phyloP scores from a whole-genome alignment of 257 asterid genomes.

The Henckelia pumila region DNA sequence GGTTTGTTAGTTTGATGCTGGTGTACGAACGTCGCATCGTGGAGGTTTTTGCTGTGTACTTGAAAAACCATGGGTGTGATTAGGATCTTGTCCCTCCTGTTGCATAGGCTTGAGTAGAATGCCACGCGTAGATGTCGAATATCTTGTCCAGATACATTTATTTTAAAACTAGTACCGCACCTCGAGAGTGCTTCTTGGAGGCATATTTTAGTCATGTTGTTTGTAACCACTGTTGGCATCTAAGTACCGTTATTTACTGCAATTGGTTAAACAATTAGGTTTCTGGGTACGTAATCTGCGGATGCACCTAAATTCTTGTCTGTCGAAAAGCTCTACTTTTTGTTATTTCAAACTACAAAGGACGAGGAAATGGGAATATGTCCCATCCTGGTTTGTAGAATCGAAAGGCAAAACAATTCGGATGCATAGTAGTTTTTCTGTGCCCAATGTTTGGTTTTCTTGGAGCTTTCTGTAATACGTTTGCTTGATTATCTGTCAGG shows the following conservation, averaged over 20 bases:
- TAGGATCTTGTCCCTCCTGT: background rate
- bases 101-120: background rate
- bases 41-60: background rate
- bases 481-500: conserved; percentile 36
- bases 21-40: no score
- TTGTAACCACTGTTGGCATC: background rate
- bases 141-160: background rate
- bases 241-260: background rate
- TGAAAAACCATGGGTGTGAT: background rate
- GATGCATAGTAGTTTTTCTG: background rate
- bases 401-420: background rate
- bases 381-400: background rate
- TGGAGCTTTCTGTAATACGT: background rate
- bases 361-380: background rate
- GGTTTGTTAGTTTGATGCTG: no score
- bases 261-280: no score
- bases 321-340: background rate
- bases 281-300: background rate
- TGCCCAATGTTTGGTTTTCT: background rate
- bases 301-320: background rate
- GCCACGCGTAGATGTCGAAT: background rate
- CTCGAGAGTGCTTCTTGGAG: background rate
- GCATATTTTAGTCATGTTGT: background rate
- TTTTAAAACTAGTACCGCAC: background rate
- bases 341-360: background rate